phyloP scores from a whole-genome alignment of 2,329 filamentous ascomycete genomes.

The Colletotrichum spaethianum region DNA sequence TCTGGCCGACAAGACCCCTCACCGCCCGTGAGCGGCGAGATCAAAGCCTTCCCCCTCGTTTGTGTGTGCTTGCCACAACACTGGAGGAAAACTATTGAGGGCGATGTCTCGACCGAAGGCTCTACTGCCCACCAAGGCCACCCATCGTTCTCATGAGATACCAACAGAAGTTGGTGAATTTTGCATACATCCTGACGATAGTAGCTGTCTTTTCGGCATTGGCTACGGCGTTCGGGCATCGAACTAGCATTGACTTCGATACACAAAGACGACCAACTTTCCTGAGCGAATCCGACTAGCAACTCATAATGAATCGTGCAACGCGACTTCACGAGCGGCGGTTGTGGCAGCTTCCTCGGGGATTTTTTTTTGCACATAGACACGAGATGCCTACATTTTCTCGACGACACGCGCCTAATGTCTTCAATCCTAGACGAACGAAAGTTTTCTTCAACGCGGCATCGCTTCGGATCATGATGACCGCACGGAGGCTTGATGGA shows the following conservation, averaged over 20 bases:
- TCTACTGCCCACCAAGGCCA: conserved; percentile 58
- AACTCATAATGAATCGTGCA: conserved; percentile 30
- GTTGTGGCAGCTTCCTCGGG: conserved; percentile 25
- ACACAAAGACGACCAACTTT: conserved; percentile 2
- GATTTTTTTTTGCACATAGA: conserved; percentile 48
- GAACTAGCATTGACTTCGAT: conserved; percentile 24
- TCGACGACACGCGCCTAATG: conserved; percentile 54
- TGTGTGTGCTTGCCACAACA: conserved; percentile 96
- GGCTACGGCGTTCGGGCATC: conserved; percentile 55
- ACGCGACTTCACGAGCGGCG: conserved; percentile 32
- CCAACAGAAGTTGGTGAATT: conserved; percentile 42
- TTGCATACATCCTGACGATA: conserved; percentile 45
- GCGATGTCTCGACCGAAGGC: conserved; percentile 80
- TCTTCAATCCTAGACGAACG: conserved; percentile 49
- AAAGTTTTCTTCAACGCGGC: conserved; percentile 45
- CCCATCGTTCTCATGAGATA: conserved; percentile 47
- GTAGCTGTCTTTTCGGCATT: conserved; percentile 49
- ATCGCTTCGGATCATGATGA: conserved; percentile 43
- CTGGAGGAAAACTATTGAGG: conserved; percentile 97
- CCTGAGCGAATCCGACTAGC: background rate
- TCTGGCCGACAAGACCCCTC: conserved; percentile 75
- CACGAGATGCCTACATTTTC: conserved; percentile 48
- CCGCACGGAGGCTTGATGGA: conserved; percentile 17
- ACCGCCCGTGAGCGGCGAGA: conserved; percentile 80
- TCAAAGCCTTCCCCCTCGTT: conserved; percentile 97